These are phyloP conservation scores for Aspergillus sergii DNA, from an alignment of 2,329 filamentous ascomycete species.

Conservation along the genomic window DNA sequence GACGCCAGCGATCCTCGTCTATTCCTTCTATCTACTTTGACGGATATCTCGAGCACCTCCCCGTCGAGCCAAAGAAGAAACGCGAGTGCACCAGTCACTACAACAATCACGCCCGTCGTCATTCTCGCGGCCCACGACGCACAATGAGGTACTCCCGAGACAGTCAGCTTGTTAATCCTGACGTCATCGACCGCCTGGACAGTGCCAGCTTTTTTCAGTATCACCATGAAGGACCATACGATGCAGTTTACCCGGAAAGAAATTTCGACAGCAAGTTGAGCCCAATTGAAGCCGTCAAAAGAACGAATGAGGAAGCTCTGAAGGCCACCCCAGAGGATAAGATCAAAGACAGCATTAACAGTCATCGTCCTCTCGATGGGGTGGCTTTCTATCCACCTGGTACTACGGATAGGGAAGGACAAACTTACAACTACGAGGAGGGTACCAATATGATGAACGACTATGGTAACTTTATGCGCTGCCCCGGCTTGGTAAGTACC, in stretches of 20 bases:
- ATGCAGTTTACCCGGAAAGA: constrained; percentile 74
- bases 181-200: constrained; percentile 81
- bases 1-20: constrained; percentile 23
- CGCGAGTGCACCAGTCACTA: constrained; percentile 16
- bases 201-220: constrained; percentile 65
- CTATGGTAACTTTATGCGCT: constrained; percentile 69
- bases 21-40: constrained; percentile 28
- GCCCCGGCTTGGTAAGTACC: constrained; percentile 68
- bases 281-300: constrained; percentile 74
- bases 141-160: constrained; percentile 20
- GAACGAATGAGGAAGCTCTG: constrained; percentile 74
- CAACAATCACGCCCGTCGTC: constrained; percentile 10
- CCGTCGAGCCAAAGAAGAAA: constrained; percentile 25
- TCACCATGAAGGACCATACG: constrained; percentile 89
- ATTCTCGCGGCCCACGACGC: constrained; percentile 21
- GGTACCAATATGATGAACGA: constrained; percentile 83
- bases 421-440: constrained; percentile 76
- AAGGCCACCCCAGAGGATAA: constrained; percentile 79
- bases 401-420: constrained; percentile 66
- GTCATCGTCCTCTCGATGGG: constrained; percentile 79
- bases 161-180: constrained; percentile 58
- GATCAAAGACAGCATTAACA: constrained; percentile 70
- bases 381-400: constrained; percentile 77
- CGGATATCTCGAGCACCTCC: constrained; percentile 29
- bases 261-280: constrained; percentile 67